These are phyloP conservation scores for Mycena latifolia DNA, from an alignment of 768 basidiomycete genomes.

Conservation along the genomic window DNA sequence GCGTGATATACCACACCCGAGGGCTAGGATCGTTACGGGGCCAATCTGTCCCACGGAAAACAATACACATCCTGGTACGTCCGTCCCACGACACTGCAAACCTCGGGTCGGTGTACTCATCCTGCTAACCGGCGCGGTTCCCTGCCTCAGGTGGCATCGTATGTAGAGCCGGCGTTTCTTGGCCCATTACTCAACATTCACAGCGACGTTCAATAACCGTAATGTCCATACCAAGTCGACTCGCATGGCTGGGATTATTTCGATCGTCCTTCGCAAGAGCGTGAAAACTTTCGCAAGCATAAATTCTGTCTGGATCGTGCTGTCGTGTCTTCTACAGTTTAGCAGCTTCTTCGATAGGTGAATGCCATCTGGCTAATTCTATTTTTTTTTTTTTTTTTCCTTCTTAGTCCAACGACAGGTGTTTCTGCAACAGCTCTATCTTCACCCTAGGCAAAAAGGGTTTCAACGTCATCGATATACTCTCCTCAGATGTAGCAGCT, in stretches of 20 bases:
- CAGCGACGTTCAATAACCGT: slow-evolving; percentile 20
- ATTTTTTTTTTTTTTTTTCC: background rate
- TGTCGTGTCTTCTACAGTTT: slow-evolving; percentile 42
- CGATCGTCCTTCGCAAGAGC: slow-evolving; percentile 37
- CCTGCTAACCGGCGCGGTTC: slow-evolving; percentile 34
- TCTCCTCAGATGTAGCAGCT: slow-evolving; percentile 8
- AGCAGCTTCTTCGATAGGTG: slow-evolving; percentile 35
- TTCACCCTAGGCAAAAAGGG: slow-evolving; percentile 31
- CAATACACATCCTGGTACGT: too few relatives aligned
- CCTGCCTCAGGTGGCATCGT: slow-evolving; percentile 23
- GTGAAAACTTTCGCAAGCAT: slow-evolving; percentile 39
- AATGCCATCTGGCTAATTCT: background rate
- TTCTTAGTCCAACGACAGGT: slow-evolving; percentile 41
- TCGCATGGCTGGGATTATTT: slow-evolving; percentile 40
- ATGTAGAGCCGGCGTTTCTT: slow-evolving; percentile 29
- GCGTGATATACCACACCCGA: too few relatives aligned
- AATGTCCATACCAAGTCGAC: slow-evolving; percentile 41
- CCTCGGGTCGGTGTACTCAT: too few relatives aligned
- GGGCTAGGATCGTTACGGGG: too few relatives aligned
- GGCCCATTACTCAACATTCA: slow-evolving; percentile 39
- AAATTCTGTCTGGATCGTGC: slow-evolving; percentile 41
- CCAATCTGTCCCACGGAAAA: too few relatives aligned
- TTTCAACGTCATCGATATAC: slow-evolving; percentile 41
- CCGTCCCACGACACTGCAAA: too few relatives aligned
- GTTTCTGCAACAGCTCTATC: slow-evolving; percentile 43